phyloP scores from a whole-genome alignment of 2,329 filamentous ascomycete species.

The Colletotrichum sp. region DNA sequence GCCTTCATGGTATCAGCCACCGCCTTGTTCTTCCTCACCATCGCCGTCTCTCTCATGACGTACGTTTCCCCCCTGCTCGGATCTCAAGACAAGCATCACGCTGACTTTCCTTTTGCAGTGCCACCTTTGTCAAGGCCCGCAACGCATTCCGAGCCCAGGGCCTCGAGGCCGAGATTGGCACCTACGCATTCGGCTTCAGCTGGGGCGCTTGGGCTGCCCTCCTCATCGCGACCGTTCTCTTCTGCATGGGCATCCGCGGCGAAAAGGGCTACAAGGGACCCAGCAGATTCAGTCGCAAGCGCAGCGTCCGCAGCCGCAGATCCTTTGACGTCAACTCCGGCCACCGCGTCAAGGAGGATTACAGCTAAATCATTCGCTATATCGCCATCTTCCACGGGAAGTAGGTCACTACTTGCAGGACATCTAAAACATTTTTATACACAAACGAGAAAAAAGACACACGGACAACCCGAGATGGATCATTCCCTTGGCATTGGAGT shows the following conservation, averaged over 20 bases:
- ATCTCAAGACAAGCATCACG: not conserved
- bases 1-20: conserved; percentile 60
- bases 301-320: conserved; percentile 56
- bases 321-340: conserved; percentile 57
- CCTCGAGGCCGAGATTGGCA: conserved; percentile 64
- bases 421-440: not conserved
- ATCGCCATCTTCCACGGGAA: not conserved
- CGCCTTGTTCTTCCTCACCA: conserved; percentile 71
- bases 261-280: conserved; percentile 43
- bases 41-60: conserved; percentile 78
- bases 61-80: conserved; percentile 44
- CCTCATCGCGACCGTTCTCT: conserved; percentile 69
- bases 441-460: not conserved
- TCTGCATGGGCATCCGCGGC: conserved; percentile 65
- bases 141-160: conserved; percentile 63
- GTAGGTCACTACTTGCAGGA: not conserved
- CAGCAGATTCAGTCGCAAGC: conserved; percentile 50
- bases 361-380: conserved; percentile 46
- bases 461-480: not conserved
- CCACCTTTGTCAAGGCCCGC: conserved; percentile 71
- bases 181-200: conserved; percentile 75
- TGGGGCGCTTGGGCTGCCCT: conserved; percentile 74
- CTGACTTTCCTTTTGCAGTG: conserved; percentile 33
- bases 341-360: conserved; percentile 73
- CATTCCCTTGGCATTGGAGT: not conserved